Conservation (phyloP, 2,329 filamentous ascomycete species). For the Fusarium bactridioides region DNA sequence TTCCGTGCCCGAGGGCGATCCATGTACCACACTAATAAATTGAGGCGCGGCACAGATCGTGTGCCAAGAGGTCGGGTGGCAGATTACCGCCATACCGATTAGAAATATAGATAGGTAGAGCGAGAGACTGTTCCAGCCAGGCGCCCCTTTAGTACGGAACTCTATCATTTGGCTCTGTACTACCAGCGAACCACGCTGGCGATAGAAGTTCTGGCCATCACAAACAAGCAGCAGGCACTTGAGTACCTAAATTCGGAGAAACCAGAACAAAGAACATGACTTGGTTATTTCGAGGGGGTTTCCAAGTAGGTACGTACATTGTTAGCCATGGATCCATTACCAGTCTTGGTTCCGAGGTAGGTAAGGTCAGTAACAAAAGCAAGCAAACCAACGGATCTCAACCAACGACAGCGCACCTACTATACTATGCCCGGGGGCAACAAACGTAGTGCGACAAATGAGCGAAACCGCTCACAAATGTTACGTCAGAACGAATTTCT, state of each 20-base stretch:
- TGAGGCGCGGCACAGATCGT: constrained; percentile 5
- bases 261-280: constrained; percentile 9
- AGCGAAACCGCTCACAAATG: constrained; percentile 6
- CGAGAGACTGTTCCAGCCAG: neutral
- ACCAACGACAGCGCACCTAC: neutral
- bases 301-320: neutral
- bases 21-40: neutral
- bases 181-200: neutral
- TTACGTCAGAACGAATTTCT: neutral
- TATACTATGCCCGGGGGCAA: neutral
- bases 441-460: constrained; percentile 7
- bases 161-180: neutral
- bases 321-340: neutral
- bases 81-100: constrained; percentile 6
- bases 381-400: constrained; percentile 4
- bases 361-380: neutral
- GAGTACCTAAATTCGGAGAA: neutral
- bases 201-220: neutral
- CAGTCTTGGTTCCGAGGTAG: neutral
- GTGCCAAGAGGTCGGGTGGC: constrained; percentile 26
- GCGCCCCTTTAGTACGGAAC: neutral
- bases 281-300: neutral
- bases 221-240: neutral
- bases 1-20: neutral
- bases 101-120: neutral